Percentiles rank a stretch among this genome's conserved stretches.
Evolutionary conservation across 192 early-diverging fungal genomes (phyloP).

Genomic region (Backusella psychrophila): DNA sequence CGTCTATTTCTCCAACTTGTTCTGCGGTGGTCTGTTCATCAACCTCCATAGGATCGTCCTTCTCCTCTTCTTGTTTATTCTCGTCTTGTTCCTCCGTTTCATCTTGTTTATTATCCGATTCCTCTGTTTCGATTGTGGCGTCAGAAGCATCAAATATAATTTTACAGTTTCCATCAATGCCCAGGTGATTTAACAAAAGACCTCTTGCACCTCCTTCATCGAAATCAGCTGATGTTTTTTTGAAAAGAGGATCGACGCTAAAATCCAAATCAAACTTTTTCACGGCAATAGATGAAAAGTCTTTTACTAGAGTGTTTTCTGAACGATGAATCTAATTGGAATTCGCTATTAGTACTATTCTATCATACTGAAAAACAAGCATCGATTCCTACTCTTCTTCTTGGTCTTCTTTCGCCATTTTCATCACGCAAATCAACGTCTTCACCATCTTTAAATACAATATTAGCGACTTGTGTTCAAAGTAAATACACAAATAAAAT

Average conservation of each 20-base stretch:
- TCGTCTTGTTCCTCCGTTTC: not conserved
- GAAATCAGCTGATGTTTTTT: constrained; percentile 98
- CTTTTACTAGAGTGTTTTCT: constrained; percentile 79
- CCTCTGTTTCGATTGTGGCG: constrained; percentile 47
- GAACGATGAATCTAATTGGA: constrained; percentile 39
- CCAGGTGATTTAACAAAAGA: constrained; percentile 85
- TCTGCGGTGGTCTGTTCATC: constrained; percentile 10
- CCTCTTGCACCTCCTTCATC: constrained; percentile 96
- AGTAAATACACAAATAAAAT: too few species aligned
- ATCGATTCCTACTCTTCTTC: constrained; percentile 36
- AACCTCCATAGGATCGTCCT: constrained; percentile 17
- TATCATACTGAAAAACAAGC: not conserved
- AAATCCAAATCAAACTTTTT: constrained; percentile 94
- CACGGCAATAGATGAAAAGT: constrained; percentile 71
- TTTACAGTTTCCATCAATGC: constrained; percentile 75
- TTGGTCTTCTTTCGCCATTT: constrained; percentile 46
- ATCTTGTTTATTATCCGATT: not conserved
- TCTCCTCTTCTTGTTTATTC: constrained; percentile 9
- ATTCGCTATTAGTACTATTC: too few species aligned
- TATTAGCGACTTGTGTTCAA: not conserved
- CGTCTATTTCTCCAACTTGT: not conserved
- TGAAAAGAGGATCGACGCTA: constrained; percentile 91
- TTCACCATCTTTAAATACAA: constrained; percentile 1
- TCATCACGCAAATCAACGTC: constrained; percentile 43
- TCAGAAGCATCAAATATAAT: constrained; percentile 96